phyloP scores from a whole-genome alignment of 2,329 filamentous ascomycete species.

The Paecilomyces formosus region DNA sequence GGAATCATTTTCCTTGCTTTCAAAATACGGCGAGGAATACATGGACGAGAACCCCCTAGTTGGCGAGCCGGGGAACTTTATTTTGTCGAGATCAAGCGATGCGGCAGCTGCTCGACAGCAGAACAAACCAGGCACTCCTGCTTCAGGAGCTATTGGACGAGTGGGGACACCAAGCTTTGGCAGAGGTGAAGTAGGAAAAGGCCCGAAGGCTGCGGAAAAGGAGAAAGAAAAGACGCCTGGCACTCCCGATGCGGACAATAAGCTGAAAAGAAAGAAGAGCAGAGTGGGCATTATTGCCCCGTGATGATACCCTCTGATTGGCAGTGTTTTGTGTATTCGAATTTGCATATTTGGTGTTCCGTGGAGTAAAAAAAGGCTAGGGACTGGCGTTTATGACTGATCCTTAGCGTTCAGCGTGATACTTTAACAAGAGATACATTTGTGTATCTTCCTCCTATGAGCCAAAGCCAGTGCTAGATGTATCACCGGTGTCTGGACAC shows the following conservation, averaged over 20 bases:
- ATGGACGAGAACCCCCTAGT: conserved; percentile 57
- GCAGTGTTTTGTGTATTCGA: background rate
- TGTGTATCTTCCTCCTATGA: background rate
- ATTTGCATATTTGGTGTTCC: background rate
- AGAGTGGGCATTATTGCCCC: conserved; percentile 19
- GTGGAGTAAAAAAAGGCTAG: background rate
- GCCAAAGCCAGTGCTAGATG: background rate
- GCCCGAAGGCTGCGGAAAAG: conserved; percentile 22
- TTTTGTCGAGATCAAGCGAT: conserved; percentile 41
- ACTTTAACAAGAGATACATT: background rate
- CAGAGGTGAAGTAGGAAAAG: conserved; percentile 15
- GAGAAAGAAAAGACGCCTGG: conserved; percentile 25
- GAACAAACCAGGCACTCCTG: conserved; percentile 3
- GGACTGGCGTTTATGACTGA: background rate
- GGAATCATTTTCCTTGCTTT: conserved; percentile 44
- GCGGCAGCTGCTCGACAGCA: conserved; percentile 14
- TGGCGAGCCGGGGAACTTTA: conserved; percentile 57
- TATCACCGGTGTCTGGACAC: too few species aligned
- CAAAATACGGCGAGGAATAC: conserved; percentile 52
- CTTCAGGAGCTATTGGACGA: conserved; percentile 7
- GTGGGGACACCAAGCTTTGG: conserved; percentile 25
- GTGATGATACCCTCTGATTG: conserved; percentile 15
- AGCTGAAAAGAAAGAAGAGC: conserved; percentile 28
- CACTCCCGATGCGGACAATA: conserved; percentile 26
- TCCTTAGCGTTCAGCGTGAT: background rate